Conservation (phyloP, 2,329 filamentous ascomycete species). For the Penicillium expansum region DNA sequence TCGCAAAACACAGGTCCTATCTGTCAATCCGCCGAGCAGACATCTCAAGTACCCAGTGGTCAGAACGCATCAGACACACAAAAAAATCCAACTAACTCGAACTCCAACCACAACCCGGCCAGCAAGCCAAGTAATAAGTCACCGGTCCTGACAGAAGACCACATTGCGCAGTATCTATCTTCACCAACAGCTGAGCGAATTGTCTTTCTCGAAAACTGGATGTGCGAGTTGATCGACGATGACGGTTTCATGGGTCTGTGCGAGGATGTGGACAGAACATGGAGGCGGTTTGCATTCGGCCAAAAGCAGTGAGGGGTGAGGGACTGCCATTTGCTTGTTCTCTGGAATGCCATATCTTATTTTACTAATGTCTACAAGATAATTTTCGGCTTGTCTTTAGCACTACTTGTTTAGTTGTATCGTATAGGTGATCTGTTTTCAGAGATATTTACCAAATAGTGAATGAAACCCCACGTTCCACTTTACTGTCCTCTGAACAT, state of each 20-base stretch:
- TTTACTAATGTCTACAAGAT: background rate
- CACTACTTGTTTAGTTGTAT: background rate
- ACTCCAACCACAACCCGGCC: too few species aligned
- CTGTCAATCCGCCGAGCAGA: background rate
- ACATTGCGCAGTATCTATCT: constrained; percentile 33
- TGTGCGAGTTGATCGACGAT: constrained; percentile 43
- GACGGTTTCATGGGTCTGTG: constrained; percentile 42
- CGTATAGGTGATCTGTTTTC: background rate
- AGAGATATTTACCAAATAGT: background rate
- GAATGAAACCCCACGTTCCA: background rate
- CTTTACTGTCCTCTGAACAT: background rate
- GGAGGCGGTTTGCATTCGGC: constrained; percentile 42
- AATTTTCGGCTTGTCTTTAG: background rate
- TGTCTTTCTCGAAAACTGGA: constrained; percentile 38
- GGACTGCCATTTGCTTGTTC: background rate
- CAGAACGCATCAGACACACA: background rate
- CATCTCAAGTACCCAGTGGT: background rate
- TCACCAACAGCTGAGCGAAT: constrained; percentile 33
- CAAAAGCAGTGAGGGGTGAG: constrained; percentile 11
- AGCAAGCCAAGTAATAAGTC: background rate
- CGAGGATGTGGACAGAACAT: constrained; percentile 41
- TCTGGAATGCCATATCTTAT: background rate
- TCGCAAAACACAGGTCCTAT: background rate
- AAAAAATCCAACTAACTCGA: background rate
- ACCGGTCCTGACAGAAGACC: constrained; percentile 11